Evolutionary conservation across 2,329 filamentous ascomycete species (phyloP), one percentile per base, ranked within the genome.

Genomic region (Parascedosporium putredinis): DNA sequence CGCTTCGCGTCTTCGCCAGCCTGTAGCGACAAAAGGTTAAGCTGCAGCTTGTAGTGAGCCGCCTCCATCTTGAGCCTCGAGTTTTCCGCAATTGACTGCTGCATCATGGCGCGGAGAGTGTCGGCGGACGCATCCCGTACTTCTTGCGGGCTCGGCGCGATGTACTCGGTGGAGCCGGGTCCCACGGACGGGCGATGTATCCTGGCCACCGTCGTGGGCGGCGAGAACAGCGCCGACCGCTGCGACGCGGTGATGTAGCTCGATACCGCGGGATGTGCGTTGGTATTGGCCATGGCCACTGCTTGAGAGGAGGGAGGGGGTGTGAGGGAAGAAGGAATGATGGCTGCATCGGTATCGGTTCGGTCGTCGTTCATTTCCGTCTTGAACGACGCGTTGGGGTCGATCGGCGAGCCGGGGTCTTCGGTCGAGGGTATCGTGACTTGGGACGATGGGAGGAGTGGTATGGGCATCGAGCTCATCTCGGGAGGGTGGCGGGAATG

Each of bases 1-100:
- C 89, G 82, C 65, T 94, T 90, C 8, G 88, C 79, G 25, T 89
- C 84, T 57, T 95, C 88, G 45, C 84, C 82, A 50, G 86, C 89
- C 60, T 95, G 88, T 55, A 96, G 82, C 47, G 79, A 82, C 24
- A 95, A 76, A 60, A 96, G 77, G 58, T 84, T 89, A 61, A 90
- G 86, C 64, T 96, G 91, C 50, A 97, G 72, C 67, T 93, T 94
- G 69, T 93, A 85, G 63, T 96, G 90, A 27, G 90, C 86, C 14
- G 86, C 83, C 52, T 90, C 86, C 71, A 89, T 90, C 60, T 93
- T 87, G 45, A 83, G 66, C 57, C 72, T 75, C 43, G 73, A 70
- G 53, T 81, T 75, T 55, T 83, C 76, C 20, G 70, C 71, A 38
- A 82, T 65, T 54, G 71, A 73, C 3, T 66, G 65, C 52, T 77